phyloP scores from a whole-genome alignment of 108 stramenopile genomes.

The Stephanodiscus triporus region DNA sequence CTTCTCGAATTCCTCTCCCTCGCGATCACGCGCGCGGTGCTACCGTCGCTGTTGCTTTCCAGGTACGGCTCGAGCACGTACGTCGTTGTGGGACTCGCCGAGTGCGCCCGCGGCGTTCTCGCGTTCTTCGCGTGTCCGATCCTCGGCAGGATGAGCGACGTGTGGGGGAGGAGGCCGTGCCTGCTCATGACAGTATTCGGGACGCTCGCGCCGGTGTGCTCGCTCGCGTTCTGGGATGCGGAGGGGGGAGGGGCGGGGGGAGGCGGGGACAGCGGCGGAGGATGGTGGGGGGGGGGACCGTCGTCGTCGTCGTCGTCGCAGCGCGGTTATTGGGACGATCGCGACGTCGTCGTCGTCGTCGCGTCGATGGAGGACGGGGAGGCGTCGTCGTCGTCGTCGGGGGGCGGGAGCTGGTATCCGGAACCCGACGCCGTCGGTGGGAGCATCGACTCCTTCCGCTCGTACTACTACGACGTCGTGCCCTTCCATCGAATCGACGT shows the following conservation, averaged over 20 bases:
- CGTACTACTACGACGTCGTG: too few species aligned
- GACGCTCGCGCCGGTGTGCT: slow-evolving; percentile 89
- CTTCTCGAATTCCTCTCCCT: slow-evolving; percentile 94
- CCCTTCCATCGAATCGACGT: slow-evolving; percentile 42
- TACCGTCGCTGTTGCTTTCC: slow-evolving; percentile 76
- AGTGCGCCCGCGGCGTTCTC: slow-evolving; percentile 90
- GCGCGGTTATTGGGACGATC: too few species aligned
- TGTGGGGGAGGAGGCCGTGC: slow-evolving; percentile 79
- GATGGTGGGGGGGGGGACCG: slow-evolving; percentile 18
- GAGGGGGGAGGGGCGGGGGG: not conserved
- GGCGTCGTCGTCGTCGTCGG: slow-evolving; percentile 11
- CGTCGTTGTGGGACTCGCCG: slow-evolving; percentile 83
- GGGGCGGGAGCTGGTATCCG: not conserved
- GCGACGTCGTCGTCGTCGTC: not conserved
- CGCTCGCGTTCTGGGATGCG: slow-evolving; percentile 82
- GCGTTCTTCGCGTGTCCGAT: slow-evolving; percentile 93
- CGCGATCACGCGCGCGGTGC: slow-evolving; percentile 78
- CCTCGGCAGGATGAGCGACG: slow-evolving; percentile 90
- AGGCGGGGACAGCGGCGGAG: not conserved
- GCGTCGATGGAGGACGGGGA: slow-evolving; percentile 27
- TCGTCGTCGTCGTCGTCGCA: slow-evolving; percentile 14
- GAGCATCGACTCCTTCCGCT: too few species aligned
- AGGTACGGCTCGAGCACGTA: slow-evolving; percentile 76
- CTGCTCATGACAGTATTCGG: slow-evolving; percentile 91
- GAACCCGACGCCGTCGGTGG: not conserved